Evolutionary conservation across 2,329 filamentous ascomycete genomes (phyloP).

Genomic region (Tolypocladium guangdongense): DNA sequence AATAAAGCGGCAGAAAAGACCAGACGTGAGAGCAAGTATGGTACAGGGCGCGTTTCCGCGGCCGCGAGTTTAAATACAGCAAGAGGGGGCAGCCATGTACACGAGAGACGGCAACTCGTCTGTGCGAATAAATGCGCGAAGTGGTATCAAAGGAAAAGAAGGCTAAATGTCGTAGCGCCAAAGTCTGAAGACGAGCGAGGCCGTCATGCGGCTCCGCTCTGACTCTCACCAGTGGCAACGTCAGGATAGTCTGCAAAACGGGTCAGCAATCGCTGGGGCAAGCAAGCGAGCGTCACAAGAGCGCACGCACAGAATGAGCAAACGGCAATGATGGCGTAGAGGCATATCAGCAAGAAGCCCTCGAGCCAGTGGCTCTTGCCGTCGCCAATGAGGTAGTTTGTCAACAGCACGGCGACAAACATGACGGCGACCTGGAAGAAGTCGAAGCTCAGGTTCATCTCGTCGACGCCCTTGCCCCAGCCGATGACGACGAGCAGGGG

Average conservation of each 20-base stretch:
- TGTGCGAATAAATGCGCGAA: not conserved
- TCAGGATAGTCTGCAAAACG: slow-evolving; percentile 1
- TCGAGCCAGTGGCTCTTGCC: slow-evolving; percentile 78
- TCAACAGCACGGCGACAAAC: slow-evolving; percentile 73
- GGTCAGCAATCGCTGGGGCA: not conserved
- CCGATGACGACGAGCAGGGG: slow-evolving; percentile 67
- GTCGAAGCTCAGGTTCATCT: slow-evolving; percentile 78
- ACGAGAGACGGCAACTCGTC: not conserved
- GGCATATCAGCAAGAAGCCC: slow-evolving; percentile 62
- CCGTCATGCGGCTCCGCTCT: not conserved
- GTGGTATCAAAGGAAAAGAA: not conserved
- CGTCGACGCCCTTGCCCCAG: slow-evolving; percentile 60
- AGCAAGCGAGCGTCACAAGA: not conserved
- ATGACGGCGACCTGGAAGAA: slow-evolving; percentile 80
- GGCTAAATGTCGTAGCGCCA: not conserved
- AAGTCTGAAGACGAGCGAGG: not conserved
- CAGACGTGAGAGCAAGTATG: not conserved
- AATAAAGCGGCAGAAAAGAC: not conserved
- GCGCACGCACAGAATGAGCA: slow-evolving; percentile 42
- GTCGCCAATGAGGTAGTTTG: slow-evolving; percentile 78
- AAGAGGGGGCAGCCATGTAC: not conserved
- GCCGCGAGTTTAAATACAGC: not conserved
- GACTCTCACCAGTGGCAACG: not conserved
- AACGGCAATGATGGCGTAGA: slow-evolving; percentile 70
- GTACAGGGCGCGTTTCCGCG: not conserved